A percentile compares a stretch with the other conserved stretches of the same genome.
Evolutionary conservation across 140 eudicot genomes (phyloP).

Genomic region (Cichorium intybus): DNA sequence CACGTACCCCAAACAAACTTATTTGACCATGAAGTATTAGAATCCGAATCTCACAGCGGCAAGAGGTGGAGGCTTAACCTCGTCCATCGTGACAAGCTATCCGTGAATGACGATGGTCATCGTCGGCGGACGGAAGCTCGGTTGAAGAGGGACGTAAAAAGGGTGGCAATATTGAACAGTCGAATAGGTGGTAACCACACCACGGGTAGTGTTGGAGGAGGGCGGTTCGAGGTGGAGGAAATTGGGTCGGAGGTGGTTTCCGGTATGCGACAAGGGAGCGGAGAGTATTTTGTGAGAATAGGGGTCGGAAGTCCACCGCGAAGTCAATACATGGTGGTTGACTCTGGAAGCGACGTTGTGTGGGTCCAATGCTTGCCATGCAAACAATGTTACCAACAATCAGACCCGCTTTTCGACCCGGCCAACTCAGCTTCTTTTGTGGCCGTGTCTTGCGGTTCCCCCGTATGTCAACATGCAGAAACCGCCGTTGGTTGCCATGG

Average conservation of each 20-base stretch:
- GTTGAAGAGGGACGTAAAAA: conserved; percentile 49
- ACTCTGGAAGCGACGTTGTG: conserved; percentile 62
- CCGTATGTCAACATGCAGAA: conserved; percentile 63
- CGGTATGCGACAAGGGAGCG: conserved; percentile 63
- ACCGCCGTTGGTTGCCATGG: conserved; percentile 60
- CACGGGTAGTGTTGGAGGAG: conserved; percentile 22
- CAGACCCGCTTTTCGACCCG: conserved; percentile 69
- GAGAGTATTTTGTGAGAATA: conserved; percentile 61
- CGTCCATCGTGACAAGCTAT: conserved; percentile 64
- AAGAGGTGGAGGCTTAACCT: conserved; percentile 48
- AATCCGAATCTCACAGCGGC: neutral
- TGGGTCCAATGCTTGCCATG: conserved; percentile 83
- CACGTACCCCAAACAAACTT: conserved; percentile 26
- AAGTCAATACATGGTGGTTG: conserved; percentile 67
- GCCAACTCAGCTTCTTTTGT: conserved; percentile 44
- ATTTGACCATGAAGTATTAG: conserved; percentile 15
- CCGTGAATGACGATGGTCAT: conserved; percentile 33
- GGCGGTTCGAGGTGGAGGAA: conserved; percentile 48
- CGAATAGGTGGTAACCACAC: conserved; percentile 14
- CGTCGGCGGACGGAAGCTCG: conserved; percentile 44
- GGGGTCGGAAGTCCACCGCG: conserved; percentile 56
- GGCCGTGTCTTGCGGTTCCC: conserved; percentile 46
- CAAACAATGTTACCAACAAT: conserved; percentile 52
- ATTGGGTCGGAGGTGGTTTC: conserved; percentile 86
- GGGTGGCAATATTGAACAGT: conserved; percentile 50